phyloP scores from a whole-genome alignment of 768 basidiomycete genomes.

The Pleurotus giganteus region DNA sequence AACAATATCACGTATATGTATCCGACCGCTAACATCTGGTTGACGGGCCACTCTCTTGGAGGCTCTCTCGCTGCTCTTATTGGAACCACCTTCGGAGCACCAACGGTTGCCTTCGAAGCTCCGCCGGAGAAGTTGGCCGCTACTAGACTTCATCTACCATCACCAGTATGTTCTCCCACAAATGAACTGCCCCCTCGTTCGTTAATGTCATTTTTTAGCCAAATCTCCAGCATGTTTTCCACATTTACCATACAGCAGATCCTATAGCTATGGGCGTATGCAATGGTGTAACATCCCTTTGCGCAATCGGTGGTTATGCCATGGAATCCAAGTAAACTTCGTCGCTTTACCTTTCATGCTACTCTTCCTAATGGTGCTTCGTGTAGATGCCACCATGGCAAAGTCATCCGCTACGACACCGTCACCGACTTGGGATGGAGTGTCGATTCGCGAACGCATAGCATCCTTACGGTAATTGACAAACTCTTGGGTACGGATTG shows the following conservation, averaged over 20 bases:
- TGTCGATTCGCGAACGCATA: constrained; percentile 70
- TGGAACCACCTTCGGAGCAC: constrained; percentile 88
- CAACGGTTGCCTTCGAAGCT: constrained; percentile 88
- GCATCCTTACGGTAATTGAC: constrained; percentile 70
- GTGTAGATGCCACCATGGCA: constrained; percentile 81
- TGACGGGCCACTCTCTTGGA: constrained; percentile 81
- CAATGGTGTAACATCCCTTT: constrained; percentile 59
- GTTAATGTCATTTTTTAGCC: constrained; percentile 40
- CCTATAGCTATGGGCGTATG: constrained; percentile 88
- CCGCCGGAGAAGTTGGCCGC: constrained; percentile 75
- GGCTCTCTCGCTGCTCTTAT: constrained; percentile 83
- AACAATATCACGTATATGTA: constrained; percentile 92
- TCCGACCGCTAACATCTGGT: constrained; percentile 86
- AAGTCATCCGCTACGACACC: constrained; percentile 81
- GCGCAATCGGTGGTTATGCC: constrained; percentile 70
- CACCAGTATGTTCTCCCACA: constrained; percentile 53
- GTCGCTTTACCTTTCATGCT: not conserved
- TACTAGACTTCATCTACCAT: constrained; percentile 78
- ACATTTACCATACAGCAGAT: constrained; percentile 92
- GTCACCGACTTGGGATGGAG: constrained; percentile 79
- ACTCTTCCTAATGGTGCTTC: not conserved
- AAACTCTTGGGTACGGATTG: constrained; percentile 35
- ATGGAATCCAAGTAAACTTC: constrained; percentile 61
- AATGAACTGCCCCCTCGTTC: not conserved
- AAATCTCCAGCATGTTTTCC: constrained; percentile 72